These are phyloP conservation scores for Ambrosiella xylebori DNA, from an alignment of 2,329 filamentous ascomycete genomes.

Conservation along the genomic window DNA sequence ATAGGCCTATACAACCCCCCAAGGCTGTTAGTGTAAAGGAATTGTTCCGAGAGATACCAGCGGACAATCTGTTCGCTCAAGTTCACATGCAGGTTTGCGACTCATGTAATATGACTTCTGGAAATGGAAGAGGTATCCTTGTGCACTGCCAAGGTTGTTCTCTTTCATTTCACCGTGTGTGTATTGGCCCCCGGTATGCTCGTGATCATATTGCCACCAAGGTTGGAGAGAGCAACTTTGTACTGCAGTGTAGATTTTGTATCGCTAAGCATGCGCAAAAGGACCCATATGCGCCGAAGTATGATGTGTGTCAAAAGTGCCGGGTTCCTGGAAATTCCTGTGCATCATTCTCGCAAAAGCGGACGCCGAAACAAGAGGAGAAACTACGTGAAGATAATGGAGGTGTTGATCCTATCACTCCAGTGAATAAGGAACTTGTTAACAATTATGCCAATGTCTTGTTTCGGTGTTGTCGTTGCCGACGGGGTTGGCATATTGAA, in stretches of 20 bases:
- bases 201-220: constrained; percentile 89
- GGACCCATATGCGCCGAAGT: constrained; percentile 47
- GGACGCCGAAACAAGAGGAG: constrained; percentile 67
- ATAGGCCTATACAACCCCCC: constrained; percentile 25
- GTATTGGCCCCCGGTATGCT: constrained; percentile 53
- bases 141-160: constrained; percentile 88
- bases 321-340: constrained; percentile 50
- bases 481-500: constrained; percentile 64
- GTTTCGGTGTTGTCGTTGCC: constrained; percentile 67
- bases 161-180: constrained; percentile 63
- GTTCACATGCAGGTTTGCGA: constrained; percentile 58
- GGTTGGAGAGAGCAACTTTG: constrained; percentile 55
- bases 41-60: constrained; percentile 46
- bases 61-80: constrained; percentile 38
- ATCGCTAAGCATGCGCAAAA: constrained; percentile 51
- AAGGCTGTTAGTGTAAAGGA: constrained; percentile 54
- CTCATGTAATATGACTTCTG: constrained; percentile 42
- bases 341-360: constrained; percentile 52
- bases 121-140: constrained; percentile 46
- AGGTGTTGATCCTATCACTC: constrained; percentile 58
- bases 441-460: constrained; percentile 64
- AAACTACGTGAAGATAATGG: constrained; percentile 61
- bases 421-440: constrained; percentile 42
- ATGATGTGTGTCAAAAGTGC: constrained; percentile 58
- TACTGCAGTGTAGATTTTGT: constrained; percentile 81